phyloP scores from a whole-genome alignment of 2,329 filamentous ascomycete species.

The Fusarium cyanostomum region DNA sequence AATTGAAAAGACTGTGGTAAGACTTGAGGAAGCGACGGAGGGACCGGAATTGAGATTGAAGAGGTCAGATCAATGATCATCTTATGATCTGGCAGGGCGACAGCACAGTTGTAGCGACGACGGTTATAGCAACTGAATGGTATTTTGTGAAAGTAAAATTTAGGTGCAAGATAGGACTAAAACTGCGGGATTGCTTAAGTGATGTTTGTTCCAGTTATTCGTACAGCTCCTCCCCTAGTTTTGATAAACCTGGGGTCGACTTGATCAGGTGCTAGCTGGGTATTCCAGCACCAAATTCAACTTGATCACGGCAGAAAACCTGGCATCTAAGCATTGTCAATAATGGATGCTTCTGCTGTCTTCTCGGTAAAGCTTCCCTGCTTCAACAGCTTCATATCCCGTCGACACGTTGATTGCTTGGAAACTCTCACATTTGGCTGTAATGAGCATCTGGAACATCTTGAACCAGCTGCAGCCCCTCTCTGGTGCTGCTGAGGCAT shows the following conservation, averaged over 20 bases:
- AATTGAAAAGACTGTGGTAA: not conserved
- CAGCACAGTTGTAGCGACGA: no score
- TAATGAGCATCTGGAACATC: not conserved
- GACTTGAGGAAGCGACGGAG: not conserved
- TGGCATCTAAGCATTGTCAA: not conserved
- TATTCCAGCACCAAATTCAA: no score
- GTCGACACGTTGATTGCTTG: not conserved
- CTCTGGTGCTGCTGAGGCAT: rapidly evolving
- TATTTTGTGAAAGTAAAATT: no score
- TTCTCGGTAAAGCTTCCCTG: not conserved
- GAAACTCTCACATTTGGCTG: not conserved
- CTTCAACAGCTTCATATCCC: not conserved
- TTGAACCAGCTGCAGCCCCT: not conserved
- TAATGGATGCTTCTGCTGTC: no score
- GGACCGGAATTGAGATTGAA: not conserved
- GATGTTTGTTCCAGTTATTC: no score
- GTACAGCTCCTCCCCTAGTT: no score
- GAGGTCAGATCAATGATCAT: not conserved
- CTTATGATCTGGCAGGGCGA: no score
- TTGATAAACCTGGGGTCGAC: no score
- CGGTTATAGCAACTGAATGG: not conserved
- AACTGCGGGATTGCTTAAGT: no score
- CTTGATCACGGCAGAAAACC: not conserved
- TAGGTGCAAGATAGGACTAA: no score
- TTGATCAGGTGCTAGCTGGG: no score